Base-by-base conservation (phyloP, 2,329 filamentous ascomycete species). In the Nothophaeocryptopus gaeumannii region DNA sequence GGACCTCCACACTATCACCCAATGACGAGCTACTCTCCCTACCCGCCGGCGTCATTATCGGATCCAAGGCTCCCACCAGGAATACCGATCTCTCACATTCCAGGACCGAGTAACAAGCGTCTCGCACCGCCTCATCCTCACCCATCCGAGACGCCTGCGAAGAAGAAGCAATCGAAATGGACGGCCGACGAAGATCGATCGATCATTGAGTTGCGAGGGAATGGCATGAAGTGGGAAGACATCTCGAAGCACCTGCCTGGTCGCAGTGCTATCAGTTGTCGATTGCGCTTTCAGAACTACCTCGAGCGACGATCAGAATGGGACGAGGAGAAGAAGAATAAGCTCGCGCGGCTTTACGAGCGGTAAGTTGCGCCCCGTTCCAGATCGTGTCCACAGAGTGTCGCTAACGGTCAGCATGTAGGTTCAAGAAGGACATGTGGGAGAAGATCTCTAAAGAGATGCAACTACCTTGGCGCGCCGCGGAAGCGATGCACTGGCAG, bases 371-470 rank as follows among this genome's bases (percentile, higher is more conserved):
- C 46, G 33, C 36, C n/a, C 3, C 3, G 20, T 35, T 30, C 14
- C 12, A 36, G 12, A 30, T 16, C 16, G 14, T 44, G 14, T 15
- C 12, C 16, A 30, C 2, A 13, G 4, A 11, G 2, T 10, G 15
- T 10, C 15, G 46, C 58, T 58, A 47, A 59, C 45, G 32, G 29
- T n/a, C 13, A n/a, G 30, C 16, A 9, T 31, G 8, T 67, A 97
- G 92, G 70, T 96, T 96, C 77, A 96, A 96, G 72, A 83, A 88
- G 56, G 90, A 97, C 67, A 97, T 97, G 89, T 99, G 92, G 92
- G 84, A 88, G 53, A 93, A 92, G 65, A 88, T 97, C 15, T 90
- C 91, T 36, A 89, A 93, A 68, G 92, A 97, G 71, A 92, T 99
- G 85, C 85, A 84, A 29, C 85, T 96, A 50, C 93, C 92, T 32